phyloP scores from a whole-genome alignment of 1,284 basidiomycete genomes.

The Melampsora abietis-canadensis region DNA sequence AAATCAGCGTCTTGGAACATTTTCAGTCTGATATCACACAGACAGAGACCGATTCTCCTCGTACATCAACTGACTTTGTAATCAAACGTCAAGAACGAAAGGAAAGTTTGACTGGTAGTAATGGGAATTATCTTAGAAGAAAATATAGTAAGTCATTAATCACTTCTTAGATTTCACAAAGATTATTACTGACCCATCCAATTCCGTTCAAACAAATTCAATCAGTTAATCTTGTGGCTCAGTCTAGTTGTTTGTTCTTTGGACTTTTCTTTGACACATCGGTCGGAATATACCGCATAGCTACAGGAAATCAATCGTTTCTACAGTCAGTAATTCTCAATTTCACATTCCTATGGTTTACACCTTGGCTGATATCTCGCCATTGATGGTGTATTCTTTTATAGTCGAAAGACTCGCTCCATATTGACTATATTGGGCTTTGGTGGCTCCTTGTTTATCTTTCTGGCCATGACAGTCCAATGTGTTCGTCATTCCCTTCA shows the following conservation, averaged over 20 bases:
- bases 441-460: neutral
- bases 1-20: constrained; percentile 1
- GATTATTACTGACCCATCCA: neutral
- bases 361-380: neutral
- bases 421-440: neutral
- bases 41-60: neutral
- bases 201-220: neutral
- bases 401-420: neutral
- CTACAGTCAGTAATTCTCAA: neutral
- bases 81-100: neutral
- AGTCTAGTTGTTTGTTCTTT: constrained; percentile 5
- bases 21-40: neutral
- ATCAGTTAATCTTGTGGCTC: constrained; percentile 2
- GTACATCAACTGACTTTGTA: neutral
- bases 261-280: neutral
- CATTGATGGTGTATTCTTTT: neutral
- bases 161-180: neutral
- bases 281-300: neutral
- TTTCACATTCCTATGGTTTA: neutral
- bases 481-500: neutral
- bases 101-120: neutral
- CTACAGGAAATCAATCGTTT: neutral
- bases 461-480: constrained; percentile 4
- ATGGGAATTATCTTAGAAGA: neutral
- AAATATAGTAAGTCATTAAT: neutral